phyloP scores from a whole-genome alignment of 2,329 filamentous ascomycete species.

The Fusarium sp. region DNA sequence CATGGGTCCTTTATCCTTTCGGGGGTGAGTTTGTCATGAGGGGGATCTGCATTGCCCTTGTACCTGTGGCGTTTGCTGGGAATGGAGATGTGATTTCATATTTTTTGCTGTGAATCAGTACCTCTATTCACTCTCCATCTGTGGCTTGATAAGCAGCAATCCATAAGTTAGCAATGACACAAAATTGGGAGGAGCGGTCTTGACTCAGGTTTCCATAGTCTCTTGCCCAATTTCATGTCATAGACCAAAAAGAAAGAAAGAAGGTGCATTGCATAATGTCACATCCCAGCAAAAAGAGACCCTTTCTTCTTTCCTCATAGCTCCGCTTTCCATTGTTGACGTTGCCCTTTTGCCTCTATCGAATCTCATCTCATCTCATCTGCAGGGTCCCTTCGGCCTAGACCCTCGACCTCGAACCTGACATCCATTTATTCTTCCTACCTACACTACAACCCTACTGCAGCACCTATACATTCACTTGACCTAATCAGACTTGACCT shows the following conservation, averaged over 20 bases:
- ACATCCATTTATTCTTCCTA: constrained; percentile 9
- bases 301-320: background rate
- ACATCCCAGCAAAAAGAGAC: background rate
- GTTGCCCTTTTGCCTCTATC: constrained; percentile 12
- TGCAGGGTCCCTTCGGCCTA: constrained; percentile 11
- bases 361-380: constrained; percentile 15
- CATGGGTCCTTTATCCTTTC: constrained; percentile 26
- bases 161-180: background rate
- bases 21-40: constrained; percentile 27
- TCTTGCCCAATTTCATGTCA: constrained; percentile 6
- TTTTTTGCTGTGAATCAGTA: constrained; percentile 3
- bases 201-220: background rate
- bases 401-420: constrained; percentile 9
- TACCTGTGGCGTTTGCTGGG: constrained; percentile 31
- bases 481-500: constrained; percentile 6
- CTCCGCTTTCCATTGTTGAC: constrained; percentile 19
- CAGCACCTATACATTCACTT: constrained; percentile 6
- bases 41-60: constrained; percentile 30
- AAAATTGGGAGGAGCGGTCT: background rate
- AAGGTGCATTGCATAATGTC: constrained; percentile 2
- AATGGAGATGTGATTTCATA: constrained; percentile 16
- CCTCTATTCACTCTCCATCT: background rate
- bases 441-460: constrained; percentile 5
- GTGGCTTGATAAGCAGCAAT: constrained; percentile 25
- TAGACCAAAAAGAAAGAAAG: background rate